These are phyloP conservation scores for Melanopsichium pennsylvanicum DNA, from an alignment of 1,284 basidiomycete genomes.

Conservation along the genomic window DNA sequence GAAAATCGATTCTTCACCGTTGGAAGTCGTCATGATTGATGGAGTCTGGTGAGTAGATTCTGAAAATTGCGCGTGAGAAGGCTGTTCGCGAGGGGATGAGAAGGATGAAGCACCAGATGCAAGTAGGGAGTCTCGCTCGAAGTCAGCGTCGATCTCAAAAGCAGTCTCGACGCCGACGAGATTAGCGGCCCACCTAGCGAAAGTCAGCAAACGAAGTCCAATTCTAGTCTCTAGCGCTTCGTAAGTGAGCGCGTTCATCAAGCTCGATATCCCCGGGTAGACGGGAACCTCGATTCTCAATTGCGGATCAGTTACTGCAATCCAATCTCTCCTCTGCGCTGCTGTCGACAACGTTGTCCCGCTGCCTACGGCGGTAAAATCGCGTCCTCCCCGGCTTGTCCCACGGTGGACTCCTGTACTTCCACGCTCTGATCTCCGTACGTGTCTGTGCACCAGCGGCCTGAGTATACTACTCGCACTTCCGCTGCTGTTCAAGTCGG, in stretches of 20 bases:
- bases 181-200: conserved; percentile 9
- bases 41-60: not conserved
- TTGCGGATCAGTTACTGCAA: conserved; percentile 37
- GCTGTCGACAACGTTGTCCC: not conserved
- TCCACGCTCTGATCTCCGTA: not conserved
- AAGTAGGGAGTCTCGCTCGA: no score
- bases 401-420: no score
- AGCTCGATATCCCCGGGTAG: conserved; percentile 28
- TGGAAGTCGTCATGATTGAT: not conserved
- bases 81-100: not conserved
- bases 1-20: conserved; percentile 1
- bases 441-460: conserved; percentile 5
- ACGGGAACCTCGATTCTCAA: conserved; percentile 32
- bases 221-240: conserved; percentile 23
- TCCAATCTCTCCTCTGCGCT: conserved; percentile 40
- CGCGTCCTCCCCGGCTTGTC: no score
- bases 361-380: no score
- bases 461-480: conserved; percentile 1
- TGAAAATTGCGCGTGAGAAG: not conserved
- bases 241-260: conserved; percentile 23
- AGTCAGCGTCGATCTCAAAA: no score
- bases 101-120: not conserved
- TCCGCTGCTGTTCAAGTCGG: conserved; percentile 8
- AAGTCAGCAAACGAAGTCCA: conserved; percentile 1
- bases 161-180: not conserved